Conservation (phyloP, 2,329 filamentous ascomycete species). For the Ophiostoma tasmaniense region DNA sequence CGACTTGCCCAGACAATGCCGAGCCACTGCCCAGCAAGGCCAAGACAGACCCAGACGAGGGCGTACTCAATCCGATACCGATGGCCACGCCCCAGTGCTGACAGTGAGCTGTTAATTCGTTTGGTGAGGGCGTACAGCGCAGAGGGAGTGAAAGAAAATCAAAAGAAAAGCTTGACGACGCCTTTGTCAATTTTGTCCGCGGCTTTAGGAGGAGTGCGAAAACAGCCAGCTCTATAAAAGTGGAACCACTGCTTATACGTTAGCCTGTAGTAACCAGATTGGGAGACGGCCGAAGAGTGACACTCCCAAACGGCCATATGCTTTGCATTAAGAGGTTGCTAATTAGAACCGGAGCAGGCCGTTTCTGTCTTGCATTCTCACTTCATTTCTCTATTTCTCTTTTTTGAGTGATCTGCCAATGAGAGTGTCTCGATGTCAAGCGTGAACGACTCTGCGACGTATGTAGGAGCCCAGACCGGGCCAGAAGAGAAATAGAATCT, state of each 20-base stretch:
- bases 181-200: not conserved
- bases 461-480: not conserved
- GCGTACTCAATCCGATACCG: not conserved
- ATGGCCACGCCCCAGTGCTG: not conserved
- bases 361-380: not conserved
- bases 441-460: not conserved
- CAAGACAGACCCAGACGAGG: not conserved
- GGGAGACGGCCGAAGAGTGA: not conserved
- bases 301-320: not conserved
- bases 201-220: not conserved
- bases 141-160: not conserved
- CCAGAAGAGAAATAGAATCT: not conserved
- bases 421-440: not conserved
- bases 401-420: not conserved
- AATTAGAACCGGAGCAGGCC: not conserved
- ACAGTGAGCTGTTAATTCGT: not conserved
- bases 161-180: not conserved
- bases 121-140: not conserved
- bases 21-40: not conserved
- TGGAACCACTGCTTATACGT: not conserved
- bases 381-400: not conserved
- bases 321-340: not conserved
- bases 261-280: not conserved
- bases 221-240: not conserved
- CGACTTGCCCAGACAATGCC: constrained; percentile 1